Evolutionary conservation across 176 grass and related monocot species (phyloP).

Genomic region (Hyparrhenia diplandra): DNA sequence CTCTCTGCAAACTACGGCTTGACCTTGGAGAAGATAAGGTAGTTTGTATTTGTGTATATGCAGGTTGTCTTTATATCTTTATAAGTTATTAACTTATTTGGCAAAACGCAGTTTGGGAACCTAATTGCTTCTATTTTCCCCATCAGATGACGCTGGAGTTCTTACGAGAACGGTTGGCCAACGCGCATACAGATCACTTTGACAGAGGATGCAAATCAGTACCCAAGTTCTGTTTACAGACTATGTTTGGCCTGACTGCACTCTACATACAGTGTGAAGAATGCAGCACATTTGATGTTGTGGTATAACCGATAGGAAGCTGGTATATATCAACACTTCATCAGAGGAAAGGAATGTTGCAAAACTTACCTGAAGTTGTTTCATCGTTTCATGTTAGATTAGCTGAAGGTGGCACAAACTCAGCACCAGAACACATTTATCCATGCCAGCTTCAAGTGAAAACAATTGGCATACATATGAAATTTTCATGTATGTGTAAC

Average conservation of each 20-base stretch:
- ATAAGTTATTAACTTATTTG: neutral
- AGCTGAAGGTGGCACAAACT: neutral
- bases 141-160: conserved; percentile 69
- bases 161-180: conserved; percentile 55
- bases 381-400: neutral
- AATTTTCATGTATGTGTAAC: neutral
- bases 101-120: neutral
- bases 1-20: conserved; percentile 58
- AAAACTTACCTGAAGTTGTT: neutral
- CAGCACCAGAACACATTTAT: neutral
- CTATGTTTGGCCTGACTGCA: conserved; percentile 77
- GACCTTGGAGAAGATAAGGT: conserved; percentile 89
- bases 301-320: conserved; percentile 42
- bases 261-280: conserved; percentile 74
- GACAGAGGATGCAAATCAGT: conserved; percentile 84
- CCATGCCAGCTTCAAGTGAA: neutral
- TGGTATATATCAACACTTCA: neutral
- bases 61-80: neutral
- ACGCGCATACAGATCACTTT: conserved; percentile 64
- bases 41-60: conserved; percentile 17
- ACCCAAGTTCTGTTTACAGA: conserved; percentile 68
- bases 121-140: conserved; percentile 24
- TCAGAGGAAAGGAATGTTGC: neutral
- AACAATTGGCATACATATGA: neutral
- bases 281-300: conserved; percentile 75